Evolutionary conservation across 192 early-diverging fungal genomes (phyloP), one percentile per base, ranked within the genome.

Genomic region (Chytriomyces sp.): DNA sequence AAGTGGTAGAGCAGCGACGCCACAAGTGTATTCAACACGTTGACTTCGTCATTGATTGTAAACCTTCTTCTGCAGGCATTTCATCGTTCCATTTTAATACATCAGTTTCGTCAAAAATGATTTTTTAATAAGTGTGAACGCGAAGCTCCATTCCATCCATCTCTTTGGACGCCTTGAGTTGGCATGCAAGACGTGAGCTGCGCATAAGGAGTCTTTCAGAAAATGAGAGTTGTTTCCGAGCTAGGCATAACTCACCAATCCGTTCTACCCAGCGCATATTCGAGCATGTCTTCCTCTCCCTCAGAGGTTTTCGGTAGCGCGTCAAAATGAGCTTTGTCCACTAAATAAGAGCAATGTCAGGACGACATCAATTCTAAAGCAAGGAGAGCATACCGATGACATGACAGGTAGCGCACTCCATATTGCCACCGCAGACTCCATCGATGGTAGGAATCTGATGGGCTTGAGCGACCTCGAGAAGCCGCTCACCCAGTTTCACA

Each of bases 371-470:
- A 6, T 28, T n/a, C 32, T n/a, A 52, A 53, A 1, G 3, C 7
- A n/a, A 41, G 28, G 1, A 65, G 52, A 65, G n/a, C 19, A 49
- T 33, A 78, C 71, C 84, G 61, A 83, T 79, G 5, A 88, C 79
- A 77, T 88, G 87, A 56, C 87, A 88, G 2, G 87, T 86, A 2
- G 87, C 87, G 62, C 87, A 88, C 63, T 88, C 87, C 75, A 83
- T 71, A 41, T 86, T 77, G 10, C 87, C 87, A 3, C 87, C 87
- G 39, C 87, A 88, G 4, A 82, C 81, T 22, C 82, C 80, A 49
- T 86, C 84, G 17, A 88, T 80, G 30, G 52, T 67, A 14, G 74
- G 71, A 38, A 82, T 69, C n/a, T 81, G 82, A 25, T 77, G 72
- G 53, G 77, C 79, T 53, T 77, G 76, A 0, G 82, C 79, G 38